These are phyloP conservation scores for Naganishia friedmannii DNA, from an alignment of 768 basidiomycete genomes.

Conservation along the genomic window DNA sequence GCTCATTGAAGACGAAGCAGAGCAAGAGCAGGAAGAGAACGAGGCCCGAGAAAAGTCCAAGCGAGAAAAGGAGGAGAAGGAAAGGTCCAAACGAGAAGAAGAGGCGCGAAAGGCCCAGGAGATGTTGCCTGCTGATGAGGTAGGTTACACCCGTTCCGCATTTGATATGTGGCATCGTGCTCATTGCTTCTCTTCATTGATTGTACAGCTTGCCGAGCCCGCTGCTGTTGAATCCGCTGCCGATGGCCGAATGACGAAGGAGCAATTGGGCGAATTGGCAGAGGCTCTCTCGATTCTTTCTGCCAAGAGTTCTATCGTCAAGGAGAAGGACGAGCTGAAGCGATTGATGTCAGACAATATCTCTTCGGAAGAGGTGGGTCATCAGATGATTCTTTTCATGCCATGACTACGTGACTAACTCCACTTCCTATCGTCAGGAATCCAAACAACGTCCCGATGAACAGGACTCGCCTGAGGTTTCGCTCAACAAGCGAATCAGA, in stretches of 20 bases:
- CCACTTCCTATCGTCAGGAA: slow-evolving; percentile 38
- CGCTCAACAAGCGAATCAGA: slow-evolving; percentile 92
- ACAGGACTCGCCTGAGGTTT: slow-evolving; percentile 57
- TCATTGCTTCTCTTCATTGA: not conserved
- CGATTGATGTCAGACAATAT: slow-evolving; percentile 91
- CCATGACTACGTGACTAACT: not conserved
- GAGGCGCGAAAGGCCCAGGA: slow-evolving; percentile 76
- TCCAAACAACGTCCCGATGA: slow-evolving; percentile 51
- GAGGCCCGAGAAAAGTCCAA: slow-evolving; percentile 56
- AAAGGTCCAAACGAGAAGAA: slow-evolving; percentile 61
- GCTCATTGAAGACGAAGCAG: slow-evolving; percentile 97
- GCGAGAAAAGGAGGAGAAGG: slow-evolving; percentile 85
- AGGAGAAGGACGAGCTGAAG: slow-evolving; percentile 88
- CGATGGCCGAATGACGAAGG: slow-evolving; percentile 92
- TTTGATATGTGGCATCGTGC: not conserved
- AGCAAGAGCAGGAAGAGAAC: slow-evolving; percentile 74
- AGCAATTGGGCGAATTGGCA: slow-evolving; percentile 88
- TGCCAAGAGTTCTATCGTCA: slow-evolving; percentile 88
- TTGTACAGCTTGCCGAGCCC: slow-evolving; percentile 33
- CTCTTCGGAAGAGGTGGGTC: slow-evolving; percentile 72
- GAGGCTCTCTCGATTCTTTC: slow-evolving; percentile 87
- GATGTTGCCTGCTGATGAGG: slow-evolving; percentile 84
- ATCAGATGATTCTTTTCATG: not conserved
- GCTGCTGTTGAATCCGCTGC: slow-evolving; percentile 35
- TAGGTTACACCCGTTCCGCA: slow-evolving; percentile 45